Evolutionary conservation across 768 basidiomycete genomes (phyloP), one percentile per base, ranked within the genome.

Genomic region (Boletales sp.): DNA sequence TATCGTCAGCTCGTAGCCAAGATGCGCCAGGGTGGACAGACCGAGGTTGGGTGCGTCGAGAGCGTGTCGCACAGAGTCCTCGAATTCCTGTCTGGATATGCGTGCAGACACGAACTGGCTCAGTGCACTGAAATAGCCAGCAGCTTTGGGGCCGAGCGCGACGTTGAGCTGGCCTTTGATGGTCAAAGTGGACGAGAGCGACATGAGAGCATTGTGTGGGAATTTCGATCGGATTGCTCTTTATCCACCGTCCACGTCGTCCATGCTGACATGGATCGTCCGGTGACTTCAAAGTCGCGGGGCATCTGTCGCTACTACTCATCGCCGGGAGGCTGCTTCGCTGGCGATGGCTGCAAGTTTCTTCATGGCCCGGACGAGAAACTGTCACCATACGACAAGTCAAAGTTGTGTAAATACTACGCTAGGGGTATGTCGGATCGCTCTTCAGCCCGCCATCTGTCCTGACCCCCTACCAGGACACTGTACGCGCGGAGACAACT

Each of bases 51-150:
- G 74, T 2, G 79, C 76, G 58, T 81, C 82, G 31, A 91, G 75
- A 8, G 77, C 72, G 24, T 78, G 77, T 46, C 82, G 81, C 50
- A 87, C 76, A 14, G 77, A 68, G 4, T 87, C 84, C 51, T 91
- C 90, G 58, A 89, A 91, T 61, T 92, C 90, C 45, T 72, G 70
- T 38, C 90, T 78, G 10, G 89, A 88, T 57, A 80, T 80, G 50
- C 74, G 74, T 0, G 83, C 89, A 29, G 78, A 76, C 4, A 90
- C 76, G 63, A 87, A 91, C 42, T 73, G 74, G 52, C 80, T 78
- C n/a, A 91, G 72, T 0, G 80, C 72, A 3, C 73, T 64, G 61
- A 87, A 90, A 63, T 91, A 91, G 0, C 52, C 59, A 1, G 72
- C 64, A 1, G 85, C 80, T 48, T 83, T 84, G 38, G 72, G 54